Conservation (phyloP, 495 filamentous ascomycete genomes). For the Lasiosphaeria miniovina region DNA sequence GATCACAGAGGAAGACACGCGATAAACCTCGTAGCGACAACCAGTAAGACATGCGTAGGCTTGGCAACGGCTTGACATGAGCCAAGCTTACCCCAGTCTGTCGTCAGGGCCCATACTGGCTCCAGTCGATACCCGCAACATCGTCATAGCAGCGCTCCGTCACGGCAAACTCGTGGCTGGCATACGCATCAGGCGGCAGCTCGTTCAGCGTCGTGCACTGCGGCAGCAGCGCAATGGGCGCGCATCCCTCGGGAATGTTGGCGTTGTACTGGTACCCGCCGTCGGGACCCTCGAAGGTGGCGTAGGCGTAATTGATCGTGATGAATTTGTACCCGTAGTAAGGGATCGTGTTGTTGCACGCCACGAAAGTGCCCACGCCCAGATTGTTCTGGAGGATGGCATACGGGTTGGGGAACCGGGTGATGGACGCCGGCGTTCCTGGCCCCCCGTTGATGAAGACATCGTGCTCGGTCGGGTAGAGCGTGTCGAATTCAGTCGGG, state of each 20-base stretch:
- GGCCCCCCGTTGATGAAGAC: slow-evolving; percentile 25
- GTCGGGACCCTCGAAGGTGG: slow-evolving; percentile 8
- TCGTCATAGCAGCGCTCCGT: slow-evolving; percentile 25
- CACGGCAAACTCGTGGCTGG: slow-evolving; percentile 28
- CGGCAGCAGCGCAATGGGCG: slow-evolving; percentile 25
- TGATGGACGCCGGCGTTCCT: slow-evolving; percentile 19
- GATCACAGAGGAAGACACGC: background rate
- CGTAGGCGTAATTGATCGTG: slow-evolving; percentile 27
- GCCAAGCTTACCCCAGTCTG: background rate
- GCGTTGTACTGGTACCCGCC: background rate
- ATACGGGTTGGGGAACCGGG: slow-evolving; percentile 10
- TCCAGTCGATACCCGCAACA: slow-evolving; percentile 5
- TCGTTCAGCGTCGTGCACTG: slow-evolving; percentile 24
- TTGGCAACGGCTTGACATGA: background rate
- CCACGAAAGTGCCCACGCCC: slow-evolving; percentile 23
- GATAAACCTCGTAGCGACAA: background rate
- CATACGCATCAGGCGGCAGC: slow-evolving; percentile 21
- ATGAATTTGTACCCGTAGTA: slow-evolving; percentile 22
- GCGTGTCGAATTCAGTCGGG: slow-evolving; percentile 14
- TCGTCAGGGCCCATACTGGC: background rate
- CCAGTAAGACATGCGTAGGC: background rate
- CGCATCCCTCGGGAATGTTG: slow-evolving; percentile 19
- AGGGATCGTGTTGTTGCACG: slow-evolving; percentile 27
- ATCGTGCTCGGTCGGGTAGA: slow-evolving; percentile 20
- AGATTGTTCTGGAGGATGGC: slow-evolving; percentile 13